Evolutionary conservation across 257 asterid genomes (phyloP), one percentile per base, ranked within the genome.

Genomic region (Solanum ossicruentum): DNA sequence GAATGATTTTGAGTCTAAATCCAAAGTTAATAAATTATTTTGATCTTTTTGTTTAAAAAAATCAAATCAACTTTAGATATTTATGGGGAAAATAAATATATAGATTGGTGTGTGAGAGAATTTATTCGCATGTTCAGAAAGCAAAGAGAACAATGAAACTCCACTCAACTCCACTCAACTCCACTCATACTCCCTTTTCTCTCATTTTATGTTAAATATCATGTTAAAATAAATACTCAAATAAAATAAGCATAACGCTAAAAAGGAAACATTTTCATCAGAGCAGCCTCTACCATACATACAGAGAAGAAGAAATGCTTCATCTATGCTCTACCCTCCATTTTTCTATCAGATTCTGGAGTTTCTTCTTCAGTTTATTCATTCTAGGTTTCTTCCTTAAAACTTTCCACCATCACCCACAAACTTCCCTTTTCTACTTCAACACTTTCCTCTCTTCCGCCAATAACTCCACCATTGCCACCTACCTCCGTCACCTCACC

Each of bases 401-500:
- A 86, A 80, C 92, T 87, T 82, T 83, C 86, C 93, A 17, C 88
- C 88, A 11, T 90, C 80, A 73, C 65, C 88, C 85, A 3, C 58
- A 83, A 10, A 82, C 51, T 16, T 4, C 18, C 66, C 84, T 82
- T 77, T 54, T 82, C 86, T 90, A 87, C 88, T 87, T 88, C 45
- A 20, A 63, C 63, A 10, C 89, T 32, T 96, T 94, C 91, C 93
- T 93, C 83, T 89, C 97, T 77, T 21, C 94, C 78, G 92, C 95
- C 84, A 90, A 87, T 89, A 95, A 96, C 93, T 83, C 88, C 88
- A 94, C 98, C 84, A 47, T 96, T 84, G 91, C 98, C 83, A 73
- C 89, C 87, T 92, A 94, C 92, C 98, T 96, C 88, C 98, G 95
- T 80, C 91, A 85, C 66, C 98, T 96, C 87, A 96, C 99, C 84